A percentile compares a stretch with the other conserved stretches of the same genome.
Evolutionary conservation across 2,329 filamentous ascomycete genomes (phyloP).

Genomic region (Plectosphaerella cucumerina): DNA sequence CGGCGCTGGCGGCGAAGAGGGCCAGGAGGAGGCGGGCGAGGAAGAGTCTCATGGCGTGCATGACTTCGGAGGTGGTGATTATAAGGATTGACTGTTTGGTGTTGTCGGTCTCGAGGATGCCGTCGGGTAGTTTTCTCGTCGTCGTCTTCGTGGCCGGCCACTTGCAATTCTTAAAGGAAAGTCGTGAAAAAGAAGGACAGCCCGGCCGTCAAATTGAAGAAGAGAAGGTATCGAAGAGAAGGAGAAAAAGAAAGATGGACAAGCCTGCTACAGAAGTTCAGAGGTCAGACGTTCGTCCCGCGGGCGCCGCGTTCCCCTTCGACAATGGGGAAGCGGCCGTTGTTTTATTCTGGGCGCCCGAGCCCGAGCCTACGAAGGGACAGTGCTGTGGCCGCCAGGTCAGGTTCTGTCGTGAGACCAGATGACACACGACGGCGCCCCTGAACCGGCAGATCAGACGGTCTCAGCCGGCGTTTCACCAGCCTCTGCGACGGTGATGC

Average conservation of each 20-base stretch:
- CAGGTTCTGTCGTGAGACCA: constrained; percentile 12
- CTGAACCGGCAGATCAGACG: constrained; percentile 12
- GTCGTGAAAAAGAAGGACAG: background rate
- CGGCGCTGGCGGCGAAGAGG: constrained; percentile 5
- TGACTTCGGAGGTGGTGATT: background rate
- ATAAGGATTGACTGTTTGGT: background rate
- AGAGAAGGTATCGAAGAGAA: background rate
- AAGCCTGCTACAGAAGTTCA: background rate
- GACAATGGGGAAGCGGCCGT: background rate
- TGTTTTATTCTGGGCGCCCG: constrained; percentile 2
- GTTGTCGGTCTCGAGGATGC: background rate
- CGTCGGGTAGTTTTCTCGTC: background rate
- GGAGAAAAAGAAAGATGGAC: background rate
- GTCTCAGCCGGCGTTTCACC: constrained; percentile 9
- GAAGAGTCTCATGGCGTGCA: constrained; percentile 6
- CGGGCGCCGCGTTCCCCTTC: no score
- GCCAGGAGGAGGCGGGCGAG: constrained; percentile 10
- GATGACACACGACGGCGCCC: constrained; percentile 12
- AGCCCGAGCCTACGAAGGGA: no score
- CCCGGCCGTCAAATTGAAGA: constrained; percentile 1
- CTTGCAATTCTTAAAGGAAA: constrained; percentile 5
- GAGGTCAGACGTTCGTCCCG: no score
- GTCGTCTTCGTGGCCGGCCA: constrained; percentile 11
- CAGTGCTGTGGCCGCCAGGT: background rate
- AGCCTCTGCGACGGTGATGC: background rate